These are phyloP conservation scores for Phyllosticta capitalensis DNA, from an alignment of 2,329 filamentous ascomycete genomes.

Conservation along the genomic window DNA sequence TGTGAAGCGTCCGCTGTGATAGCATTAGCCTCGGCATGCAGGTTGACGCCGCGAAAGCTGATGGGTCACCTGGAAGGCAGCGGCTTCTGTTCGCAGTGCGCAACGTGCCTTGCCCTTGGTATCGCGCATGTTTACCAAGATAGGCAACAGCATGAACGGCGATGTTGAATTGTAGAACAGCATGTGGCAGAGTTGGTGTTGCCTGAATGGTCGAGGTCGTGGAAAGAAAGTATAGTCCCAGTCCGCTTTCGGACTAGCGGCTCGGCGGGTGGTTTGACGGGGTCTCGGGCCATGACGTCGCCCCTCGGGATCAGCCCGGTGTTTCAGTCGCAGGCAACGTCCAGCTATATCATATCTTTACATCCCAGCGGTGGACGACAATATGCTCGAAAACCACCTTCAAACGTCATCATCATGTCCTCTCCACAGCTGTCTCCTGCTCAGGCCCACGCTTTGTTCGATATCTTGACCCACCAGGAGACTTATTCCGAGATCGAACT, in stretches of 20 bases:
- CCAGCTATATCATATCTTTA: neutral
- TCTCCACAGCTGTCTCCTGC: constrained; percentile 29
- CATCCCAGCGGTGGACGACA: neutral
- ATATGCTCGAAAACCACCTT: neutral
- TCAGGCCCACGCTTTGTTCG: constrained; percentile 43
- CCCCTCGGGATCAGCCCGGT: neutral
- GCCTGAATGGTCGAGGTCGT: neutral
- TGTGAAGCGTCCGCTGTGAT: neutral
- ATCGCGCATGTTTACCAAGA: too few species aligned
- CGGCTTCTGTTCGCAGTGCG: neutral
- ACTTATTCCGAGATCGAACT: constrained; percentile 58
- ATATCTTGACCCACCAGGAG: constrained; percentile 45
- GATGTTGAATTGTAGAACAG: neutral
- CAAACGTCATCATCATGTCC: neutral
- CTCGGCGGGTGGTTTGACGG: neutral
- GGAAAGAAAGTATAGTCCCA: neutral
- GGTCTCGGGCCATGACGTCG: neutral
- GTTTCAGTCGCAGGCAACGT: neutral
- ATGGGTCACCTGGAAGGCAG: neutral
- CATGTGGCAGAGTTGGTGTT: neutral
- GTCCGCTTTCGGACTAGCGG: neutral
- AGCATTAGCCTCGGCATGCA: neutral
- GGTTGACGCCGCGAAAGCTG: neutral
- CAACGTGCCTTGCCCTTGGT: neutral
- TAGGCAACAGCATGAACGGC: neutral